phyloP scores from a whole-genome alignment of 768 basidiomycete species.

The Lactarius hatsudake region DNA sequence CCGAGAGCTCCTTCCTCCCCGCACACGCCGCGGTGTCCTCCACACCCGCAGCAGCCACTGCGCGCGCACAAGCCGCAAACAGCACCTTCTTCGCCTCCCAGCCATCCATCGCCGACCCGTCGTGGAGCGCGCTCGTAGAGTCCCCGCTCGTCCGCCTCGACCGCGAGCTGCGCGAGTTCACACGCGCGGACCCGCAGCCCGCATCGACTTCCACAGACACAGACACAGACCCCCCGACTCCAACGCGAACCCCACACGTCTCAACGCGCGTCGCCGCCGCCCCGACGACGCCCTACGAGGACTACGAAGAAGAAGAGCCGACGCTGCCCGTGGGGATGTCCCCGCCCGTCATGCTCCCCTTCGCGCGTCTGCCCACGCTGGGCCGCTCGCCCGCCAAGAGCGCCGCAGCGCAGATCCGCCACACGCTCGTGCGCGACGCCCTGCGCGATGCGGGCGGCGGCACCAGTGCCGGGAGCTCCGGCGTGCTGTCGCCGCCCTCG shows the following conservation, averaged over 20 bases:
- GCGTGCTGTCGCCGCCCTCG: conserved; percentile 67
- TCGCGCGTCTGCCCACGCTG: conserved; percentile 35
- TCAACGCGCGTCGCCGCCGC: conserved; percentile 48
- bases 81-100: conserved; percentile 9
- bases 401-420: conserved; percentile 66
- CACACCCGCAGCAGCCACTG: conserved; percentile 55
- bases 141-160: conserved; percentile 69
- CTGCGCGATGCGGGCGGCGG: conserved; percentile 20
- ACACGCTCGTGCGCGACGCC: conserved; percentile 54
- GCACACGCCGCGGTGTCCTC: conserved; percentile 71
- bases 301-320: conserved; percentile 50
- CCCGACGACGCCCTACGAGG: conserved; percentile 41
- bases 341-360: conserved; percentile 47
- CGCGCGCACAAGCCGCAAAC: neutral
- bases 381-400: conserved; percentile 69
- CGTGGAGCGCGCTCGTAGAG: conserved; percentile 74
- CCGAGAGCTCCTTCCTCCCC: conserved; percentile 74
- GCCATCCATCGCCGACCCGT: conserved; percentile 37
- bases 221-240: conserved; percentile 45
- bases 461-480: conserved; percentile 37
- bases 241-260: conserved; percentile 60
- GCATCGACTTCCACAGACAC: conserved; percentile 19
- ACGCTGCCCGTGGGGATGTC: conserved; percentile 55
- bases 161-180: conserved; percentile 57
- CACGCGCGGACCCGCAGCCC: conserved; percentile 40